Conservation (phyloP, 2,329 filamentous ascomycete genomes). For the Aspergillus flavus region DNA sequence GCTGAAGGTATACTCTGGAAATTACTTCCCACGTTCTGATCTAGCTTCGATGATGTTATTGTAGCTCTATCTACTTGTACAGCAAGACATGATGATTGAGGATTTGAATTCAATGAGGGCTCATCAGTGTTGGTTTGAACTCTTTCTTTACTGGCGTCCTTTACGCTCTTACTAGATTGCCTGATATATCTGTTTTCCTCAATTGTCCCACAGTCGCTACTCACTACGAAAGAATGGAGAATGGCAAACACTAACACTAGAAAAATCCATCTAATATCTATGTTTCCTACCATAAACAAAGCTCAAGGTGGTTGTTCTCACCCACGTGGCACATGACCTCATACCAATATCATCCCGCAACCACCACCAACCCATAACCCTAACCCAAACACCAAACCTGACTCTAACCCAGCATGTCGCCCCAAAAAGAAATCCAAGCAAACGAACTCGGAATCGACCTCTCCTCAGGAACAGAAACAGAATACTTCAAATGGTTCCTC, state of each 20-base stretch:
- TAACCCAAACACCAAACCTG: no score
- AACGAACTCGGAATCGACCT: constrained; percentile 12
- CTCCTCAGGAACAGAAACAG: constrained; percentile 4
- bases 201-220: no score
- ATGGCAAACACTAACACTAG: background rate
- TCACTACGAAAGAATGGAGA: no score
- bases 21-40: no score
- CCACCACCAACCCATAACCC: no score
- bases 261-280: background rate
- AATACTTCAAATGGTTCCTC: constrained; percentile 24
- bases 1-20: background rate
- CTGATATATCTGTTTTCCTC: no score
- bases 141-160: no score
- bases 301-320: background rate
- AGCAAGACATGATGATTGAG: background rate
- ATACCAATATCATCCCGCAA: background rate
- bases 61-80: background rate
- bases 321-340: background rate
- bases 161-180: no score
- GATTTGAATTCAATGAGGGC: background rate
- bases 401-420: background rate
- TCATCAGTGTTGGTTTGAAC: no score
- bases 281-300: no score
- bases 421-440: background rate
- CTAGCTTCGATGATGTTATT: background rate